Conservation (phyloP, 768 basidiomycete species). For the Glaciozyma martinii region DNA sequence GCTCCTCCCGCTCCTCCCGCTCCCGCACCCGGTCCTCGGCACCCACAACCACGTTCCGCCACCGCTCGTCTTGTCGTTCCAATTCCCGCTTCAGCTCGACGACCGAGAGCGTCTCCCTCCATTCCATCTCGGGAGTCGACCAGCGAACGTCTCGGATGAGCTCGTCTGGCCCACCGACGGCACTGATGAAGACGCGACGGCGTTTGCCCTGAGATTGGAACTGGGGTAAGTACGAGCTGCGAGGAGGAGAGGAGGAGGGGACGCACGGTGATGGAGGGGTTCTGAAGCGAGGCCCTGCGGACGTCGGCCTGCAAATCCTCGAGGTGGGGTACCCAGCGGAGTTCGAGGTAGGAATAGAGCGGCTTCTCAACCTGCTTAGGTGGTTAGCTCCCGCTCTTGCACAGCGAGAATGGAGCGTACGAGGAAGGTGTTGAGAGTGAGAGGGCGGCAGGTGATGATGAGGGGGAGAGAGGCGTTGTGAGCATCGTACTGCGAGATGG, state of each 20-base stretch:
- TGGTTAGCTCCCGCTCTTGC: too few species aligned
- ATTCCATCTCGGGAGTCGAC: not conserved
- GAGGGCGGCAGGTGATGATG: too few species aligned
- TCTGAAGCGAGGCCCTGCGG: not conserved
- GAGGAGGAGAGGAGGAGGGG: too few species aligned
- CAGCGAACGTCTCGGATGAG: conserved; percentile 7
- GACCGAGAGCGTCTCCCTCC: conserved; percentile 16
- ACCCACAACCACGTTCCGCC: not conserved
- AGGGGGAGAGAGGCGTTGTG: too few species aligned
- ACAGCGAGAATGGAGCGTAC: too few species aligned
- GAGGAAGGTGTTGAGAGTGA: too few species aligned
- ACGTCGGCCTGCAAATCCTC: conserved; percentile 12
- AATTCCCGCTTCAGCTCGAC: conserved; percentile 14
- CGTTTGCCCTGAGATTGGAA: not conserved
- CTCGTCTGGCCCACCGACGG: conserved; percentile 21
- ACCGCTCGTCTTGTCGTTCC: conserved; percentile 1
- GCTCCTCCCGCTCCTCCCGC: too few species aligned
- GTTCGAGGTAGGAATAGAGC: conserved; percentile 8
- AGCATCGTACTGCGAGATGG: too few species aligned
- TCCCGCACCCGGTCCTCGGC: not conserved
- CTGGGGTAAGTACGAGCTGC: too few species aligned
- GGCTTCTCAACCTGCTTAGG: too few species aligned
- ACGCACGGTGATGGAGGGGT: not conserved
- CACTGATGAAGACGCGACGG: conserved; percentile 11
- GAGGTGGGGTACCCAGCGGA: conserved; percentile 18